Evolutionary conservation across 148 eudicot species (phyloP).

Genomic region (Chenopodium album): DNA sequence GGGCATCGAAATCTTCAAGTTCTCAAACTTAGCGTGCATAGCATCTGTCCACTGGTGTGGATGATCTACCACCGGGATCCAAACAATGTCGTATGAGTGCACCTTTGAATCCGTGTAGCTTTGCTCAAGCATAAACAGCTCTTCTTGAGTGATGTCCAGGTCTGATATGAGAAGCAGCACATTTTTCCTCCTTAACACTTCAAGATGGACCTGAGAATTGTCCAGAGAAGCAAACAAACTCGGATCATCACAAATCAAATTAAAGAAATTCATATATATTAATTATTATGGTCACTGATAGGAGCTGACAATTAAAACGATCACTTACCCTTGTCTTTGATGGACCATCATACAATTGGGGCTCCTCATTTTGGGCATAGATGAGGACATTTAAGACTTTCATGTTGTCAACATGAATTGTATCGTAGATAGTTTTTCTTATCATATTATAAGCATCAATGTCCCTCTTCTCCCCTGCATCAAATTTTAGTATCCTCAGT

Average conservation of each 20-base stretch:
- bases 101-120: slow-evolving; percentile 18
- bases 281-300: neutral
- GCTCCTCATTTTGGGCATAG: slow-evolving; percentile 32
- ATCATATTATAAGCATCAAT: slow-evolving; percentile 33
- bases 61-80: slow-evolving; percentile 33
- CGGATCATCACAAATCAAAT: neutral
- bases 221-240: neutral
- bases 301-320: neutral
- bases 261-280: neutral
- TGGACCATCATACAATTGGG: slow-evolving; percentile 37
- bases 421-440: slow-evolving; percentile 18
- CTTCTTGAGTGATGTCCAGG: slow-evolving; percentile 27
- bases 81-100: slow-evolving; percentile 29
- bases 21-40: slow-evolving; percentile 15
- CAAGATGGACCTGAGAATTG: slow-evolving; percentile 29
- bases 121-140: slow-evolving; percentile 26
- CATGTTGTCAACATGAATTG: slow-evolving; percentile 50
- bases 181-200: slow-evolving; percentile 22
- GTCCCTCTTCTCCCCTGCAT: slow-evolving; percentile 42
- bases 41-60: slow-evolving; percentile 21
- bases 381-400: slow-evolving; percentile 42
- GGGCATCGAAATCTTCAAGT: slow-evolving; percentile 24
- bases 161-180: slow-evolving; percentile 38
- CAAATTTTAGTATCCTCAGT: neutral
- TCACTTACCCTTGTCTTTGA: slow-evolving; percentile 37